Base-by-base conservation (phyloP, 345 rosid genomes). In the Citrus maxima region DNA sequence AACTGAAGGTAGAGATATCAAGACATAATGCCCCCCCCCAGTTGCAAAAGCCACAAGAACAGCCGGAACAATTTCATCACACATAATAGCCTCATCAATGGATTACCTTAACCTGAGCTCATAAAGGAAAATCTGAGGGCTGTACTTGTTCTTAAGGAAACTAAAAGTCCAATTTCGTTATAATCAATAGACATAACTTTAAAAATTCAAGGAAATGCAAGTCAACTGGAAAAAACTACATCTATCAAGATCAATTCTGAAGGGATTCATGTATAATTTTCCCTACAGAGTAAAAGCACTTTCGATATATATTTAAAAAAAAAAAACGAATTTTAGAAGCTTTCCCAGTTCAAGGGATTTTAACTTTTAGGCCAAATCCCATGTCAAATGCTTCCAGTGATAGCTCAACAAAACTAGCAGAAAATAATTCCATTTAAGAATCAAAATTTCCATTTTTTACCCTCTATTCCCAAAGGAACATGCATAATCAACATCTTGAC, bases 401-500 rank as follows among this genome's bases (percentile, higher is more conserved):
- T 6, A 49, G 9, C 54, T 7, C 61, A 24, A 34, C 21, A n/a
- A 32, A 67, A 66, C n/a, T 25, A 18, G 58, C 77, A 74, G 6
- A 74, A 5, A 38, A 27, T 40, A 35, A 55, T 56, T 9, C 6
- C 21, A 10, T 4, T 4, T 5, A n/a, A 37, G 0, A 12, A 13
- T 58, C 28, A 37, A 73, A 6, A 6, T 34, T 40, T 42, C 28
- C 70, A 42, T 62, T 8, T 12, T 28, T 3, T 37, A 12, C 14
- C 27, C 38, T 27, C 14, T 18, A 18, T 42, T 62, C 24, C 10
- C 37, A 27, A 74, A 34, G 64, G 13, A 10, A 2, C 24, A 61
- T 74, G 56, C 56, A 61, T 27, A 74, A 40, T 27, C 35, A 74
- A 40, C 77, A 74, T 74, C 10, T 35, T 74, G n/a, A 59, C 56